A percentile compares a stretch with the other conserved stretches of the same genome.
Evolutionary conservation across 805 yeast genomes (phyloP).

Genomic region (Wickerhamomyces pijperi): DNA sequence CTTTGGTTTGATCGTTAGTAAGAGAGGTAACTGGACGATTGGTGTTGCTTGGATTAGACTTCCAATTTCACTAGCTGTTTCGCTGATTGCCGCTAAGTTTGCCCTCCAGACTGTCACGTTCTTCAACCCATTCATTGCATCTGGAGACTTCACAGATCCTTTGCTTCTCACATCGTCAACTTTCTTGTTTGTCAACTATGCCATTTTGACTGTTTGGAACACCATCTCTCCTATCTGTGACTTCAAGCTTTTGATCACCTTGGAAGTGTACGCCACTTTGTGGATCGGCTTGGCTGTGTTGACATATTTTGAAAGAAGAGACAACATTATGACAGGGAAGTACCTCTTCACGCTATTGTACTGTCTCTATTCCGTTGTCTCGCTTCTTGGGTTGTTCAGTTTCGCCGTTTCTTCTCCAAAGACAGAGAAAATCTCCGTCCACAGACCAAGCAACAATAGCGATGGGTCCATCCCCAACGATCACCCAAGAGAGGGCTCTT

Average conservation of each 20-base stretch:
- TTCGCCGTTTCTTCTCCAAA: constrained; percentile 21
- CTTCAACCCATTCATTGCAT: constrained; percentile 38
- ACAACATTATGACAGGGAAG: constrained; percentile 36
- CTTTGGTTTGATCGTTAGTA: constrained; percentile 36
- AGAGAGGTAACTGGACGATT: constrained; percentile 37
- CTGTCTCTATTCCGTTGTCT: constrained; percentile 32
- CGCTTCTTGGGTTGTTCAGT: constrained; percentile 39
- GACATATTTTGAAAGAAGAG: constrained; percentile 36
- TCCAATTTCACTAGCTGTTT: constrained; percentile 43
- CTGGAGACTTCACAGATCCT: constrained; percentile 38
- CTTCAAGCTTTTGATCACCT: constrained; percentile 44
- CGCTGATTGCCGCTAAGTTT: constrained; percentile 27
- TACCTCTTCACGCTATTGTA: constrained; percentile 37
- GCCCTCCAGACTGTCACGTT: constrained; percentile 29
- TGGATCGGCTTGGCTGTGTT: constrained; percentile 48
- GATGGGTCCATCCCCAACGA: constrained; percentile 9
- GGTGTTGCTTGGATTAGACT: constrained; percentile 41
- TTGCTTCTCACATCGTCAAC: constrained; percentile 35
- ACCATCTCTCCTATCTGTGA: constrained; percentile 37
- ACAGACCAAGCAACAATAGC: not conserved
- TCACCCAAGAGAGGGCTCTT: not conserved
- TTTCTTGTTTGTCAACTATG: constrained; percentile 43
- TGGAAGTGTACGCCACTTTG: constrained; percentile 40
- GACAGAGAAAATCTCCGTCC: constrained; percentile 1
- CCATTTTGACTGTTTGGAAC: constrained; percentile 32